Evolutionary conservation across 2,329 filamentous ascomycete species (phyloP).

Genomic region (Cladobotryum protrusum): DNA sequence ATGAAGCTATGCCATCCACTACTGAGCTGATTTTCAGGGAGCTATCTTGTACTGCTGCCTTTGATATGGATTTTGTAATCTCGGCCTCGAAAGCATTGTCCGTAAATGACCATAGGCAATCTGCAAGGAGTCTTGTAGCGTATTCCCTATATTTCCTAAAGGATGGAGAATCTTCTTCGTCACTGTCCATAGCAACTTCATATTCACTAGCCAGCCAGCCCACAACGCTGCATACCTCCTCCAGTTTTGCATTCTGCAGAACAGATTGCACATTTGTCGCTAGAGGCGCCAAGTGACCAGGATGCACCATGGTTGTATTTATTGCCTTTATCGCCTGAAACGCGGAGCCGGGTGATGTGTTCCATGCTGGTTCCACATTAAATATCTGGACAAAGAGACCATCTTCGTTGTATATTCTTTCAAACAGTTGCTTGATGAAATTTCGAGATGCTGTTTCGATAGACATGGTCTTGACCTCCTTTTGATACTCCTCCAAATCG

Average conservation of each 20-base stretch:
- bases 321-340: slow-evolving; percentile 45
- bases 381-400: slow-evolving; percentile 51
- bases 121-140: slow-evolving; percentile 48
- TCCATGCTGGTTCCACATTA: slow-evolving; percentile 48
- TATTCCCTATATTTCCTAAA: slow-evolving; percentile 49
- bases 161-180: slow-evolving; percentile 52
- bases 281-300: slow-evolving; percentile 48
- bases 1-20: slow-evolving; percentile 43
- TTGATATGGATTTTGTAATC: slow-evolving; percentile 48
- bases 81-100: slow-evolving; percentile 51
- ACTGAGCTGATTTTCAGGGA: slow-evolving; percentile 46
- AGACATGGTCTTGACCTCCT: slow-evolving; percentile 43
- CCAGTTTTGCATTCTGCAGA: slow-evolving; percentile 42
- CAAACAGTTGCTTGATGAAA: slow-evolving; percentile 54
- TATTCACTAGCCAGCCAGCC: slow-evolving; percentile 56
- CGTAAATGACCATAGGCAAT: slow-evolving; percentile 52
- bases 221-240: slow-evolving; percentile 48
- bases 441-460: slow-evolving; percentile 51
- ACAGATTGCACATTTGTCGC: slow-evolving; percentile 43
- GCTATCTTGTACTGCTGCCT: slow-evolving; percentile 39
- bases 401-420: slow-evolving; percentile 50
- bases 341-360: slow-evolving; percentile 41
- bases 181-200: slow-evolving; percentile 43
- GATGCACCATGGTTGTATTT: slow-evolving; percentile 46
- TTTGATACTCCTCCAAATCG: slow-evolving; percentile 49